Base-by-base conservation (phyloP, 1,284 basidiomycete genomes). In the Trametes sp. region DNA sequence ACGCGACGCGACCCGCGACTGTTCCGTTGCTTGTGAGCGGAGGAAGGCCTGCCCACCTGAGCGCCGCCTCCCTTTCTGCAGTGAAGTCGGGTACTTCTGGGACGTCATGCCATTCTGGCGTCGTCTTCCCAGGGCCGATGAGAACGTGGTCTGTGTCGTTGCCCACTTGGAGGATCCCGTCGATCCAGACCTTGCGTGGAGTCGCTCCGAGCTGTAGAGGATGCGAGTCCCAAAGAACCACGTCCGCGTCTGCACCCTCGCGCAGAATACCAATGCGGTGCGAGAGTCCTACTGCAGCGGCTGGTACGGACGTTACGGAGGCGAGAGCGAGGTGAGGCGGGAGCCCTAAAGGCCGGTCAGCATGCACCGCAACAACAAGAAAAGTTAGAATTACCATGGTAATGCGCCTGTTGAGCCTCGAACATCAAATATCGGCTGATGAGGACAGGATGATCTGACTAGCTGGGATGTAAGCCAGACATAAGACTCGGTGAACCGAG, bases 331-430 rank as follows among this genome's bases (percentile, higher is more conserved):
- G 76, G 65, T 87, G 79, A 1, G 80, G 75, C 1, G 84, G 77
- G 33, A 92, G 79, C 11, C 88, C 72, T 72, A 21, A 1, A 4
- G 2, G 42, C 4, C 19, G 23, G n/a, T 61, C 31, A 49, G 29
- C 7, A 23, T 16, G 2, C 7, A 44, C 38, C n/a, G 2, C 24
- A 13, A 36, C 21, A 6, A 10, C 14, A 21, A 35, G 21, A 2
- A 29, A 21, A 13, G 36, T 26, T 19, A 16, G 1, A n/a, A n/a
- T n/a, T n/a, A 75, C 74, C 88, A 68, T 87, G 96, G 73, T 92
- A 90, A 72, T 95, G 89, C 1, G 92, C 94, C 75, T 95, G 92
- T 61, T 94, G 92, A 0, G 95, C 95, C 75, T 98, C 94, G 71
- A 87, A 90, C 10, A 94, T 73, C 14, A 98, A 79, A 71, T 90